Conservation (phyloP, 2,329 filamentous ascomycete genomes). For the Gaeumannomyces tritici region DNA sequence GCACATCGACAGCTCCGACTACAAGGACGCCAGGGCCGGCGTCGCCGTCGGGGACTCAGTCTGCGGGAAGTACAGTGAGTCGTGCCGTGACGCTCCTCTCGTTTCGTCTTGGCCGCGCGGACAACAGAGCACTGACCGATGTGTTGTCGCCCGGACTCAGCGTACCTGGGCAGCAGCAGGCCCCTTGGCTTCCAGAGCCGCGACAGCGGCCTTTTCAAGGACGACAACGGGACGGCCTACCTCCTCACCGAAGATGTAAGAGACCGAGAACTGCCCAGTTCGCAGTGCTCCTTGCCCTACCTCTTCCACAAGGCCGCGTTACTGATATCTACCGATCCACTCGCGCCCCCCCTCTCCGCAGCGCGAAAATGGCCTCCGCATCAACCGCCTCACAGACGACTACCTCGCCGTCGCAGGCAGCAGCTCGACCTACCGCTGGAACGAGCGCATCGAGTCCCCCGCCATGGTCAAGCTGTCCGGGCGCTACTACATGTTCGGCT, state of each 20-base stretch:
- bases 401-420: conserved; percentile 9
- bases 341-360: not conserved
- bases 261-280: not conserved
- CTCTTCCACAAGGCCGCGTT: not conserved
- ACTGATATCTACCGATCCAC: no score
- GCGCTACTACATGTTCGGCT: conserved; percentile 46
- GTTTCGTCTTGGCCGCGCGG: no score
- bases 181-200: conserved; percentile 18
- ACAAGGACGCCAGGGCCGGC: conserved; percentile 14
- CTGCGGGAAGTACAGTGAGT: conserved; percentile 45
- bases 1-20: conserved; percentile 51
- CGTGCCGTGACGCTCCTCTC: no score
- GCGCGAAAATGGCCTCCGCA: conserved; percentile 13
- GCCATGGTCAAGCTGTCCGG: conserved; percentile 40
- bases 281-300: no score
- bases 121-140: no score
- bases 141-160: not conserved
- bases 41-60: conserved; percentile 34
- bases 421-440: conserved; percentile 11
- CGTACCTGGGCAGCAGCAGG: conserved; percentile 21
- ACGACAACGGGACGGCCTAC: conserved; percentile 52
- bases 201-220: conserved; percentile 52
- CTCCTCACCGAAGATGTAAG: conserved; percentile 53
- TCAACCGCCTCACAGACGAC: conserved; percentile 13
- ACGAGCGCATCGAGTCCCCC: conserved; percentile 38